Conservation (phyloP, 805 yeast species). For the Lachancea thermotolerans region DNA sequence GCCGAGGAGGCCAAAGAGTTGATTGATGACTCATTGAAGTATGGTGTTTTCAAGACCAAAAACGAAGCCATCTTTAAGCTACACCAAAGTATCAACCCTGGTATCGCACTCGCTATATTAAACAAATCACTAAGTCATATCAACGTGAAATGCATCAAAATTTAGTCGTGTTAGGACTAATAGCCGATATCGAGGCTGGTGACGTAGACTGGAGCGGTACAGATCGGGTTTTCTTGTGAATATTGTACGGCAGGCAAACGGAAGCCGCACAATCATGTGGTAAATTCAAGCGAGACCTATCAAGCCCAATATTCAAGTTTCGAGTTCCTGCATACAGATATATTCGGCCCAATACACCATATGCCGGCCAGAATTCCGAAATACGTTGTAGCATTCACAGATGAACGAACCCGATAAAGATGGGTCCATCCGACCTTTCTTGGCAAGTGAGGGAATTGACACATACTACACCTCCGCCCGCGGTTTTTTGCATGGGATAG, state of each 20-base stretch:
- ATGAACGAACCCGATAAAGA: slow-evolving; percentile 9
- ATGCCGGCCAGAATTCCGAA: not conserved
- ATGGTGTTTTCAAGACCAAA: not conserved
- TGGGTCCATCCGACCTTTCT: slow-evolving; percentile 5
- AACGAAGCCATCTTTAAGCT: not conserved
- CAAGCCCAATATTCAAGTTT: slow-evolving; percentile 1
- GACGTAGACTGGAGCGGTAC: not conserved
- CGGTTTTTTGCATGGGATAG: slow-evolving; percentile 10
- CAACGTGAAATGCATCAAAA: not conserved
- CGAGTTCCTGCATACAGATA: slow-evolving; percentile 8
- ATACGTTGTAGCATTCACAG: slow-evolving; percentile 11
- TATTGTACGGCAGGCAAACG: slow-evolving; percentile 8
- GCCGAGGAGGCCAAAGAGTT: not conserved
- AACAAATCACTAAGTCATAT: not conserved
- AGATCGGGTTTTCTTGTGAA: slow-evolving; percentile 5
- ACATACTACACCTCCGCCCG: slow-evolving; percentile 9
- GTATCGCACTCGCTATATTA: not conserved
- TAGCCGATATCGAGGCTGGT: not conserved
- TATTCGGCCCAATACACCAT: slow-evolving; percentile 10
- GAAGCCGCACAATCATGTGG: slow-evolving; percentile 5
- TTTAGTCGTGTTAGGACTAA: not conserved
- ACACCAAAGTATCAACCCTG: not conserved
- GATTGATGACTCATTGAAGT: not conserved
- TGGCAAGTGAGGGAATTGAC: slow-evolving; percentile 5
- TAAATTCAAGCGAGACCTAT: slow-evolving; percentile 3